phyloP scores from a whole-genome alignment of 73 alveolate genomes.

The Urostyla sp. region DNA sequence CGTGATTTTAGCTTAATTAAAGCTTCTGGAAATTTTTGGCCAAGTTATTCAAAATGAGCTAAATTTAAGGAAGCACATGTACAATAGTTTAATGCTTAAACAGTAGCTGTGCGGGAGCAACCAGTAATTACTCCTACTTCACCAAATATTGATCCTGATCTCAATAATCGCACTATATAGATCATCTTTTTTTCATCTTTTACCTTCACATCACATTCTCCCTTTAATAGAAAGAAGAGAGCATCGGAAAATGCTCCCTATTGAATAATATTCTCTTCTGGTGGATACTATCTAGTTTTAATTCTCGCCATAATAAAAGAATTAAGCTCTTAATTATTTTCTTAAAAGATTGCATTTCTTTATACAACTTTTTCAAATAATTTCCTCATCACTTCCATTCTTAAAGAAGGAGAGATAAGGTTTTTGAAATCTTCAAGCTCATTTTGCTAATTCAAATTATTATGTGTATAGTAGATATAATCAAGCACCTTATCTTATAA shows the following conservation, averaged over 20 bases:
- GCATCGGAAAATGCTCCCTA: conserved; percentile 57
- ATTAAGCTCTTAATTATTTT: conserved; percentile 49
- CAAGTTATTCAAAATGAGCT: conserved; percentile 41
- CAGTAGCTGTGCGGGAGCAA: conserved; percentile 94
- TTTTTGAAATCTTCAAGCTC: conserved; percentile 62
- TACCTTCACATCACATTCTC: conserved; percentile 67
- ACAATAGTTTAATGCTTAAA: conserved; percentile 82
- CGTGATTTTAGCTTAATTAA: conserved; percentile 25
- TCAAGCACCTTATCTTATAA: conserved; percentile 40
- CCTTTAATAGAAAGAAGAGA: conserved; percentile 70
- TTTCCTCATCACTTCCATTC: conserved; percentile 49
- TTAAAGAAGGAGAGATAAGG: conserved; percentile 72
- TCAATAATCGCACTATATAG: conserved; percentile 74
- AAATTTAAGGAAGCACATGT: conserved; percentile 70
- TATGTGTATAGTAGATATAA: conserved; percentile 57
- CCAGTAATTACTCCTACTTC: conserved; percentile 92
- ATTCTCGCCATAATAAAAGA: conserved; percentile 47
- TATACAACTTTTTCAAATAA: conserved; percentile 48
- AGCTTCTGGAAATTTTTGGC: conserved; percentile 59
- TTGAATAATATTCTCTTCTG: conserved; percentile 63
- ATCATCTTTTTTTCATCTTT: conserved; percentile 49
- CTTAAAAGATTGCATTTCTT: conserved; percentile 42
- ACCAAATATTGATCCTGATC: conserved; percentile 93
- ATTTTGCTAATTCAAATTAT: conserved; percentile 54
- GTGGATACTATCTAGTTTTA: conserved; percentile 33